A percentile compares a stretch with the other conserved stretches of the same genome.
These are phyloP conservation scores for Neoboletus subvelutipes DNA, from an alignment of 768 basidiomycete genomes.

Conservation along the genomic window DNA sequence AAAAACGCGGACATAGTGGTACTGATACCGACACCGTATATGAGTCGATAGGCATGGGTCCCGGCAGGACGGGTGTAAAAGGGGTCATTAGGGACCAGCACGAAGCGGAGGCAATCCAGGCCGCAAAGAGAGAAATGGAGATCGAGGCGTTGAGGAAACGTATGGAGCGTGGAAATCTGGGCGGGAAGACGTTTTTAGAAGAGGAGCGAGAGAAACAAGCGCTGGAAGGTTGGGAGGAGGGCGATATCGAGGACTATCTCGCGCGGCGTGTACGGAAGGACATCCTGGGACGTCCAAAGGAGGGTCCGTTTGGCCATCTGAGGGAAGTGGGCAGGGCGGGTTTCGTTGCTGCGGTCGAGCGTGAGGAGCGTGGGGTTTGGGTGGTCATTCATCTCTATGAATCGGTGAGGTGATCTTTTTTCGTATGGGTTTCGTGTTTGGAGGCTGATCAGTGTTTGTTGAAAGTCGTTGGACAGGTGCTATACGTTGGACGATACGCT, in stretches of 20 bases:
- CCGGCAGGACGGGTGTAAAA: conserved; percentile 85
- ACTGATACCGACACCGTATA: conserved; percentile 30
- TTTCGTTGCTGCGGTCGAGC: conserved; percentile 73
- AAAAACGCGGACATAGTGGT: conserved; percentile 43
- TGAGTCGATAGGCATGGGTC: conserved; percentile 81
- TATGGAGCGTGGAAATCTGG: conserved; percentile 66
- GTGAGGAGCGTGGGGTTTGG: conserved; percentile 67
- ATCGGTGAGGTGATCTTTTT: conserved; percentile 48
- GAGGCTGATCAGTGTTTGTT: conserved; percentile 5
- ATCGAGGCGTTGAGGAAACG: conserved; percentile 49
- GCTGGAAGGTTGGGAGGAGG: conserved; percentile 45
- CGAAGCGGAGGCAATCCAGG: conserved; percentile 59
- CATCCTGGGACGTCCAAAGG: conserved; percentile 47
- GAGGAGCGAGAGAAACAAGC: conserved; percentile 61
- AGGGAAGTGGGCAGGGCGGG: conserved; percentile 76
- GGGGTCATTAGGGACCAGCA: conserved; percentile 81
- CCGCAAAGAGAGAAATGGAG: conserved; percentile 52
- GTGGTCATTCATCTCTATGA: conserved; percentile 87
- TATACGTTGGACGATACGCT: conserved; percentile 67
- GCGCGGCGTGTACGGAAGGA: conserved; percentile 32
- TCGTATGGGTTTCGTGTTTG: not conserved
- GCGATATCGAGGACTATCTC: conserved; percentile 18
- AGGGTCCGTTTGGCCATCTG: conserved; percentile 72
- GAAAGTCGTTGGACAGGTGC: conserved; percentile 74
- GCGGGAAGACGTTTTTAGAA: conserved; percentile 73